A percentile compares a stretch with the other conserved stretches of the same genome.
Conservation (phyloP, 1,284 basidiomycete species). For the Puccinia triticina region DNA sequence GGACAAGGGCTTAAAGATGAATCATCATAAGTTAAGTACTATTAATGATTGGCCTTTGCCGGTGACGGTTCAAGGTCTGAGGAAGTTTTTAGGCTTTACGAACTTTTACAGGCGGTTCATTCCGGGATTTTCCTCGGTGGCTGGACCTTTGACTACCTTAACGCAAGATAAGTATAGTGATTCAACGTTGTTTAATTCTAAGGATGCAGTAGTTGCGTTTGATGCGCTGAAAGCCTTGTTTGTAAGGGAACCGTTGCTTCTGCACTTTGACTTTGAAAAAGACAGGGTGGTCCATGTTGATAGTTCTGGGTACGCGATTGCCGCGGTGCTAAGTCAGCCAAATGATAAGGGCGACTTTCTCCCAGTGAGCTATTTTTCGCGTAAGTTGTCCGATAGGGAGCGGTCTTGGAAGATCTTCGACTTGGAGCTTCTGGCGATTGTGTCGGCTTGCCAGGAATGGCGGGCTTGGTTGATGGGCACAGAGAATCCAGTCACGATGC, state of each 20-base stretch:
- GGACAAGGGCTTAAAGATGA: background rate
- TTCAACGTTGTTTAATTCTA: background rate
- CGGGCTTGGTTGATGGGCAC: too few species aligned
- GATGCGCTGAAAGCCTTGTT: background rate
- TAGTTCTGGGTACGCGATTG: constrained; percentile 51
- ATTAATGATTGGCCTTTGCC: background rate
- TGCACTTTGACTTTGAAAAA: background rate
- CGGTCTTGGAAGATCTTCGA: too few species aligned
- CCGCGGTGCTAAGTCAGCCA: constrained; percentile 50
- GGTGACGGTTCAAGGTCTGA: background rate
- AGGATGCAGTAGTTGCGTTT: background rate
- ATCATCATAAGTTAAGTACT: background rate
- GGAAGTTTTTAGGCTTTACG: background rate
- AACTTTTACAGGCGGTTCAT: background rate
- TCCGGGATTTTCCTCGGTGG: constrained; percentile 20
- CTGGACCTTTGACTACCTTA: background rate
- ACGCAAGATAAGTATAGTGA: background rate
- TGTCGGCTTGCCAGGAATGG: too few species aligned
- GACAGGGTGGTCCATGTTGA: background rate
- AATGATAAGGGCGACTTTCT: background rate
- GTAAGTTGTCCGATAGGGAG: too few species aligned
- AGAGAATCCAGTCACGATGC: too few species aligned
- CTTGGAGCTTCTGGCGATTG: too few species aligned
- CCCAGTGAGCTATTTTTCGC: too few species aligned
- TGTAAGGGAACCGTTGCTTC: background rate